phyloP scores from a whole-genome alignment of 2,329 filamentous ascomycete genomes.

The Penicillium sumatraense region DNA sequence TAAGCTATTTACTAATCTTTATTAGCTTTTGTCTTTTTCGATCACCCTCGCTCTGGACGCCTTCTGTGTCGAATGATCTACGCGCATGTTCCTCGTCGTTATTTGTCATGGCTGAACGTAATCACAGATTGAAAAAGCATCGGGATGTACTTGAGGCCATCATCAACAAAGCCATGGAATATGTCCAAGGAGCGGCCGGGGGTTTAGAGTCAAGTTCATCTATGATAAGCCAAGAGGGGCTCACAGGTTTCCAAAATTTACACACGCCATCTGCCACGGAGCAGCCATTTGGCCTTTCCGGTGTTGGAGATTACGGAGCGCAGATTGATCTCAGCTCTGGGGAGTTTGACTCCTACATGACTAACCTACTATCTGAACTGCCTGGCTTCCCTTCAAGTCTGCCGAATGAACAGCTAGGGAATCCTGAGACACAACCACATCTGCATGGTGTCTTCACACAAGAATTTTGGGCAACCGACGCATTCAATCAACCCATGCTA shows the following conservation, averaged over 20 bases:
- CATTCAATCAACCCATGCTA: conserved; percentile 1
- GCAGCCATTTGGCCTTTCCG: neutral
- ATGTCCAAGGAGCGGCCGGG: conserved; percentile 6
- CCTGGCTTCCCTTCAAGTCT: neutral
- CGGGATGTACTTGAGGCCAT: conserved; percentile 24
- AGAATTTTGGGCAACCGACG: conserved; percentile 7
- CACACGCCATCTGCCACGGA: neutral
- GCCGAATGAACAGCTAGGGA: neutral
- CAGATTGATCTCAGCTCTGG: neutral
- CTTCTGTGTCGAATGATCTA: conserved; percentile 24
- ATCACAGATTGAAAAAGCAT: conserved; percentile 22
- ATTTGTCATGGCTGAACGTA: conserved; percentile 28
- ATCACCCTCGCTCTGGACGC: conserved; percentile 22
- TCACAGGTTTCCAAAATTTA: neutral
- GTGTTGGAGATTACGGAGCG: neutral
- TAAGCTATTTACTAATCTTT: neutral
- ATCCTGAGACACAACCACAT: neutral
- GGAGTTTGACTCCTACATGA: neutral
- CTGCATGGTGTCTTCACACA: conserved; percentile 6
- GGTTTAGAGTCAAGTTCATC: neutral
- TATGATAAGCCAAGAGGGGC: neutral
- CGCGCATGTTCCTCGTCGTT: conserved; percentile 25
- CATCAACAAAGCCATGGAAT: conserved; percentile 25
- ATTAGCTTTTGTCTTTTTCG: conserved; percentile 26
- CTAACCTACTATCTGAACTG: neutral